phyloP scores from a whole-genome alignment of 257 asterid genomes.

The Przewalskia tangutica region DNA sequence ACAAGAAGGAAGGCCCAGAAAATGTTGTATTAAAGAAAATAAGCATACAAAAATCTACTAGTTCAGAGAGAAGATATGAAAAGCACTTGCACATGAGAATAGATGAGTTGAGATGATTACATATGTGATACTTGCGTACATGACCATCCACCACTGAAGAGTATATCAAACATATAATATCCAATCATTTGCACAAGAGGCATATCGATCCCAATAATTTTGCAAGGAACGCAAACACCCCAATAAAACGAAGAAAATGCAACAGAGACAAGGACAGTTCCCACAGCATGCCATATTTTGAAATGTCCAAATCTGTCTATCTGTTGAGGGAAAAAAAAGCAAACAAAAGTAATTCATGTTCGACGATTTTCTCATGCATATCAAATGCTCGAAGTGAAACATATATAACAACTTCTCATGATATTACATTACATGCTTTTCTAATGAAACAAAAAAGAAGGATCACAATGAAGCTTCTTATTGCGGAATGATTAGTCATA shows the following conservation, averaged over 20 bases:
- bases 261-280: slow-evolving; percentile 62
- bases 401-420: not conserved
- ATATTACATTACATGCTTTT: not conserved
- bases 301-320: slow-evolving; percentile 84
- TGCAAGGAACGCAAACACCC: slow-evolving; percentile 67
- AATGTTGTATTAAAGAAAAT: no score
- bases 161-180: not conserved
- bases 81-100: not conserved
- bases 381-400: not conserved
- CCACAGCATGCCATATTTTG: slow-evolving; percentile 73
- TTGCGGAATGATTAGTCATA: not conserved
- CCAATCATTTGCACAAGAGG: slow-evolving; percentile 19
- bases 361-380: not conserved
- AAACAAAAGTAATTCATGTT: not conserved
- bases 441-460: not conserved
- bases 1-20: not conserved
- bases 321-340: slow-evolving; percentile 32
- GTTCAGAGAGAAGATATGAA: no score
- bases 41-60: no score
- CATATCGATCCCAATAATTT: slow-evolving; percentile 46
- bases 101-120: slow-evolving; percentile 21
- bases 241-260: slow-evolving; percentile 83
- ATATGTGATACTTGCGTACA: not conserved
- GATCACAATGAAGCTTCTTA: not conserved
- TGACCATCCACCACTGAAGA: no score